Base-by-base conservation (phyloP, 768 basidiomycete species). In the Melanogaster broomeanus region DNA sequence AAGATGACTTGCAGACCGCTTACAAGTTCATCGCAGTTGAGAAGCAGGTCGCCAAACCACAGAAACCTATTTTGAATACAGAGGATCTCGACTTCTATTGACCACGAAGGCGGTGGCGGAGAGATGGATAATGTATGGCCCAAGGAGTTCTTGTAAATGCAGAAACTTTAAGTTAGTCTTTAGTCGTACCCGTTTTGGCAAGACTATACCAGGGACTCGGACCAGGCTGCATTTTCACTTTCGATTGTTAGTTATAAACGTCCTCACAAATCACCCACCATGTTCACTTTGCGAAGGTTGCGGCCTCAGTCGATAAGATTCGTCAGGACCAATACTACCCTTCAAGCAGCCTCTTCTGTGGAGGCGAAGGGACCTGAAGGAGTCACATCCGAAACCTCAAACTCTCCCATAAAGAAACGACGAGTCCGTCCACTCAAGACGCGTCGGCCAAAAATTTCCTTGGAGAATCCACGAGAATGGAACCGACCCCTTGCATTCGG, bases 401-500 rank as follows among this genome's bases (percentile, higher is more conserved):
- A 46, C 12, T 48, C 34, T 6, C 15, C 58, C 10, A 3, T 42
- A 27, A 30, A 34, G 19, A 53, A 28, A 47, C 52, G 47, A 22
- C 56, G 52, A 22, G 22, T 13, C 2, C 67, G 57, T 28, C 56
- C 48, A 12, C 44, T 63, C 24, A 69, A 60, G 34, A 59, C 74
- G 18, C 65, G 68, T 54, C 76, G 87, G 18, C 79, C 87, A 4
- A 53, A 66, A 13, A 85, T 87, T 43, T 79, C 77, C 21, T 62
- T 77, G 9, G 70, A 72, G 38, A 70, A 69, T 1, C 85, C 84
- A 2, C 74, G 81, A 21, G 66, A 80, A 67, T 91, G 87, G 86
- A 82, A 81, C 42, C 61, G 80, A 15, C 85, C 89, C 4, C 66
- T 91, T 5, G 77, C 74, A 12, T 65, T 67, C 19, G 87, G 87